Evolutionary conservation across 73 alveolate species (phyloP), one percentile per base, ranked within the genome.

Genomic region (Uronychia setigera): DNA sequence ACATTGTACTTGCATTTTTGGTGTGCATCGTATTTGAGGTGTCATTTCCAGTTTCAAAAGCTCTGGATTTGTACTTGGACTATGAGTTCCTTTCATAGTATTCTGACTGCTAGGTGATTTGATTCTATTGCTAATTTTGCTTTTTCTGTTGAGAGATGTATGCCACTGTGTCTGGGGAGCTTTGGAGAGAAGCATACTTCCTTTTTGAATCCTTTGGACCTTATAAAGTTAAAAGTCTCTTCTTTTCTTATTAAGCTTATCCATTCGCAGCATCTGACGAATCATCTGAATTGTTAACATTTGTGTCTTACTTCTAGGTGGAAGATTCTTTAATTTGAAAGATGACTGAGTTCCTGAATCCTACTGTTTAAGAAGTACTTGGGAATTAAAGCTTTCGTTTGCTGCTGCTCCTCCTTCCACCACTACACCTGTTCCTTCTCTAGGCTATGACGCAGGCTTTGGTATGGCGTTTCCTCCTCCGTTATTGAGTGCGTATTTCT

Each of bases 131-230:
- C 67, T 46, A 46, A 11, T 46, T 5, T 19, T 46, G 67, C 67
- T 46, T 46, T 19, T 46, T 46, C 19, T 46, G 67, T 19, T 46
- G 67, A 19, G 67, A 46, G 19, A 46, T 46, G 67, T 46, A 46
- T 11, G 67, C 67, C 5, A 46, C 67, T 46, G 67, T 46, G 67
- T 46, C 67, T 19, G 67, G 67, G 67, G 67, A 46, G 67, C 67
- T 46, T 46, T 46, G 67, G 19, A 46, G 67, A 46, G 67, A 46
- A 46, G 67, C 67, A 19, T 46, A 46, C 67, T 46, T 46, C 19
- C 67, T 46, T 46, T 46, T 46, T 46, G 67, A 19, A 5, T 46
- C n/a, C n/a, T n/a, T n/a, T n/a, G n/a, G n/a, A n/a, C n/a, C n/a
- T n/a, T n/a, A n/a, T n/a, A n/a, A n/a, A n/a, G n/a, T n/a, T n/a